phyloP scores from a whole-genome alignment of 2,329 filamentous ascomycete genomes.

The Samsoniella hepiali region DNA sequence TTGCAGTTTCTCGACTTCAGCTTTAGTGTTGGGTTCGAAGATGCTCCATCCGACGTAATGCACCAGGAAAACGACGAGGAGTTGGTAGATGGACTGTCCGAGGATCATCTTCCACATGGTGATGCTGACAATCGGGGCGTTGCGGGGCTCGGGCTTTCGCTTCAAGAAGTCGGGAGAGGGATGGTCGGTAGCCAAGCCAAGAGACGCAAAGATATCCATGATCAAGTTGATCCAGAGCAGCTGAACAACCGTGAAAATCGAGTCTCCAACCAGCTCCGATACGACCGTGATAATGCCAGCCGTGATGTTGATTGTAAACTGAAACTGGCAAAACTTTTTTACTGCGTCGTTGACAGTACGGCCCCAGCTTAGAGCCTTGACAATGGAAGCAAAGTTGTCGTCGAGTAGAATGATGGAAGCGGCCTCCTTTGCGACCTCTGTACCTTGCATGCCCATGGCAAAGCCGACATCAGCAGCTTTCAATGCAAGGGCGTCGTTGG shows the following conservation, averaged over 20 bases:
- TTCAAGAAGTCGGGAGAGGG: slow-evolving; percentile 35
- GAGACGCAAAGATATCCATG: slow-evolving; percentile 57
- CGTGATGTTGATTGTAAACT: slow-evolving; percentile 61
- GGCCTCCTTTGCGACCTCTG: slow-evolving; percentile 61
- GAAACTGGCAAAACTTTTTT: slow-evolving; percentile 57
- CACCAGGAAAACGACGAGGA: slow-evolving; percentile 60
- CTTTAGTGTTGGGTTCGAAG: slow-evolving; percentile 27
- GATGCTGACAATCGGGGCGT: slow-evolving; percentile 51
- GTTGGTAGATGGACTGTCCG: slow-evolving; percentile 69
- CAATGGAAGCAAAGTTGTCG: slow-evolving; percentile 62
- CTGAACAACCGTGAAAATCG: slow-evolving; percentile 55
- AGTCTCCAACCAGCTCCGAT: slow-evolving; percentile 50
- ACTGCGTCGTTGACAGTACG: slow-evolving; percentile 62
- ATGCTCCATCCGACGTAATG: slow-evolving; percentile 56
- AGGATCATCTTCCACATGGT: slow-evolving; percentile 86
- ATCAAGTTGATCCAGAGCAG: slow-evolving; percentile 60
- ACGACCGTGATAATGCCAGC: slow-evolving; percentile 57
- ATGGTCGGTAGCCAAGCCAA: slow-evolving; percentile 44
- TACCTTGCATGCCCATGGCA: slow-evolving; percentile 65
- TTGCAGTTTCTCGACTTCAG: slow-evolving; percentile 41
- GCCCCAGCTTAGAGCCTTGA: slow-evolving; percentile 60
- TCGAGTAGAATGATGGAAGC: slow-evolving; percentile 61
- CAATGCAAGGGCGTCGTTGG: slow-evolving; percentile 63
- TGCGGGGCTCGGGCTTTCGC: slow-evolving; percentile 29
- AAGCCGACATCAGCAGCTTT: slow-evolving; percentile 66